Percentiles rank a stretch among this genome's conserved stretches.
Evolutionary conservation across 2,329 filamentous ascomycete species (phyloP).

Genomic region (Cadophora sp.): DNA sequence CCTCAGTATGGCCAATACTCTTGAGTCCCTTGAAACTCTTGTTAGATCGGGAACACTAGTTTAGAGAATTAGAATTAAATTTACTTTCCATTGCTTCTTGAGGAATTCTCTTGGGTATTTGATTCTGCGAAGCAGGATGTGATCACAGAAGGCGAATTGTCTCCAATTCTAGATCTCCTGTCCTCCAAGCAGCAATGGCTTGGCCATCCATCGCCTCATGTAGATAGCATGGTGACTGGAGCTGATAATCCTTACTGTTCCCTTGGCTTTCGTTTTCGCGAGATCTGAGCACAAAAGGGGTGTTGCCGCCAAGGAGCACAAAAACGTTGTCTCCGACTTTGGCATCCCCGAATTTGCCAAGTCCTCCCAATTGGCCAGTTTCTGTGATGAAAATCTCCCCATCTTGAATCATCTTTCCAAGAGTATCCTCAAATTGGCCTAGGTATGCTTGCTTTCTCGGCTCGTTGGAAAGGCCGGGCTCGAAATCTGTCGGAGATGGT

Average conservation of each 20-base stretch:
- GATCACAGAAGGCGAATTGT: neutral
- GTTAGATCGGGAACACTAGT: too few species aligned
- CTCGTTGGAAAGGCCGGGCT: neutral
- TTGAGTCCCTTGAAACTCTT: too few species aligned
- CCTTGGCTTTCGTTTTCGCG: neutral
- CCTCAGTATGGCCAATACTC: too few species aligned
- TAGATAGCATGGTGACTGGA: neutral
- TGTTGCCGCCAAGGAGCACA: neutral
- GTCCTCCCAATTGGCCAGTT: neutral
- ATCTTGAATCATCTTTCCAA: slow-evolving; percentile 3
- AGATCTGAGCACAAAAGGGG: neutral
- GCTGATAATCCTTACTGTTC: neutral
- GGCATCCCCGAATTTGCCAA: neutral
- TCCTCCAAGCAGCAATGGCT: neutral
- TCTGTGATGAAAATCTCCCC: neutral
- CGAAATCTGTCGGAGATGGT: neutral
- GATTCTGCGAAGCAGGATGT: neutral
- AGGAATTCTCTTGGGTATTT: neutral
- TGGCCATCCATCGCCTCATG: slow-evolving; percentile 4
- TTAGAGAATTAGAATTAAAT: too few species aligned
- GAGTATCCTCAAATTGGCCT: neutral
- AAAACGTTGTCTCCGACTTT: neutral
- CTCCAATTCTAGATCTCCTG: neutral
- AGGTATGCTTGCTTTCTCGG: neutral
- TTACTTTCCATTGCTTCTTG: too few species aligned